Conservation (phyloP, 208 protist species). For the Wallacemonas sp. region DNA sequence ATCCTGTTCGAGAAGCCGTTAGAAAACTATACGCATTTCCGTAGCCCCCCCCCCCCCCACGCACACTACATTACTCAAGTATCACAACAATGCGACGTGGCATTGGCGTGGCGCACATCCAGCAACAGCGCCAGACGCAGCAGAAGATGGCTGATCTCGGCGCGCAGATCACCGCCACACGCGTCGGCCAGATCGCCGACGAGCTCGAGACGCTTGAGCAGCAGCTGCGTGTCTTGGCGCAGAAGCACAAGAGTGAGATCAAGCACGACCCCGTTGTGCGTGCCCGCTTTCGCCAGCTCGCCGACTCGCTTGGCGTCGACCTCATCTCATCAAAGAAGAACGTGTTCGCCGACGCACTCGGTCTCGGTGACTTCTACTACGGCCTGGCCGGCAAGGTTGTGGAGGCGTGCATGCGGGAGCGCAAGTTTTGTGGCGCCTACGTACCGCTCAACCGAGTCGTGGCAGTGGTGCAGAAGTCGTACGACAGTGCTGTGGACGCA, state of each 20-base stretch:
- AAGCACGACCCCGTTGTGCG: conserved; percentile 81
- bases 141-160: conserved; percentile 85
- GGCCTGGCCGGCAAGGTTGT: conserved; percentile 78
- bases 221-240: conserved; percentile 58
- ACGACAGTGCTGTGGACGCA: conserved; percentile 28
- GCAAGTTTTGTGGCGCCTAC: conserved; percentile 83
- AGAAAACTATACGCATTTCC: no score
- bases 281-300: conserved; percentile 82
- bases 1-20: no score
- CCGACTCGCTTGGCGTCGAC: conserved; percentile 86
- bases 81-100: conserved; percentile 61
- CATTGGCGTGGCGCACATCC: conserved; percentile 84
- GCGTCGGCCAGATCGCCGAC: conserved; percentile 74
- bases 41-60: not conserved
- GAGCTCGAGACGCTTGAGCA: conserved; percentile 74
- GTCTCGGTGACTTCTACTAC: conserved; percentile 88
- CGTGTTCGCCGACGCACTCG: conserved; percentile 74
- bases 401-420: conserved; percentile 83
- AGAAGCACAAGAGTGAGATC: conserved; percentile 74
- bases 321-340: conserved; percentile 89
- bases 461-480: conserved; percentile 58
- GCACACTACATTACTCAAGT: not conserved
- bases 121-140: conserved; percentile 69
- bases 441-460: conserved; percentile 71
- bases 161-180: conserved; percentile 82